A percentile compares a stretch with the other conserved stretches of the same genome.
Conservation (phyloP, 371 early-diverging fungal genomes). For the Mucor racemosus region DNA sequence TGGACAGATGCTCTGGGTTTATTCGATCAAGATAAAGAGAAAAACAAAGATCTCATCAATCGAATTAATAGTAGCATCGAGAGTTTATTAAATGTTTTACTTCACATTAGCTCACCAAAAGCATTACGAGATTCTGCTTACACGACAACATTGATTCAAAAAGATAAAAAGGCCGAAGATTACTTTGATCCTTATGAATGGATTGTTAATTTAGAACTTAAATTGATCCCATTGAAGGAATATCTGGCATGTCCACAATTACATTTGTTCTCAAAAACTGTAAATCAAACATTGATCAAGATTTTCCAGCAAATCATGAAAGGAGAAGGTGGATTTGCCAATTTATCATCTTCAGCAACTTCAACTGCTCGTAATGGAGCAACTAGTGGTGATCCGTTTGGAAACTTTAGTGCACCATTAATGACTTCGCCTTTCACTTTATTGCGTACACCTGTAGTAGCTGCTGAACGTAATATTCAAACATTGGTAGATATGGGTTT, state of each 20-base stretch:
- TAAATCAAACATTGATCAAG: constrained; percentile 59
- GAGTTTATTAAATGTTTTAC: constrained; percentile 61
- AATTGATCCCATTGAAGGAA: constrained; percentile 54
- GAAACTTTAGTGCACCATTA: constrained; percentile 32
- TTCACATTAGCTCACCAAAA: constrained; percentile 63
- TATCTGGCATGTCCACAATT: constrained; percentile 49
- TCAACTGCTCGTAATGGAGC: constrained; percentile 12
- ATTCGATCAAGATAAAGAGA: constrained; percentile 28
- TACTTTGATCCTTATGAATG: constrained; percentile 76
- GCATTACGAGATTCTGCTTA: constrained; percentile 74
- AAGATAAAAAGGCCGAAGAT: constrained; percentile 58
- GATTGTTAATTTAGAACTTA: constrained; percentile 62
- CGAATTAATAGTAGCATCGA: constrained; percentile 60
- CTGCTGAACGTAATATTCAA: constrained; percentile 70
- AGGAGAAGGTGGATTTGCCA: constrained; percentile 59
- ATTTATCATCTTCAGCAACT: neutral
- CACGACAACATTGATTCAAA: constrained; percentile 61
- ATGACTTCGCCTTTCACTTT: constrained; percentile 43
- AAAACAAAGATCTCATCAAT: constrained; percentile 11
- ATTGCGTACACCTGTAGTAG: constrained; percentile 43
- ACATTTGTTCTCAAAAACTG: constrained; percentile 47
- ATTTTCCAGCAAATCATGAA: constrained; percentile 72
- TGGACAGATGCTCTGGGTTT: constrained; percentile 57
- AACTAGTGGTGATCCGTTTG: constrained; percentile 25
- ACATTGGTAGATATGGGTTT: constrained; percentile 92